Base-by-base conservation (phyloP, 1,139 yeast genomes). In the Pichia norvegensis region DNA sequence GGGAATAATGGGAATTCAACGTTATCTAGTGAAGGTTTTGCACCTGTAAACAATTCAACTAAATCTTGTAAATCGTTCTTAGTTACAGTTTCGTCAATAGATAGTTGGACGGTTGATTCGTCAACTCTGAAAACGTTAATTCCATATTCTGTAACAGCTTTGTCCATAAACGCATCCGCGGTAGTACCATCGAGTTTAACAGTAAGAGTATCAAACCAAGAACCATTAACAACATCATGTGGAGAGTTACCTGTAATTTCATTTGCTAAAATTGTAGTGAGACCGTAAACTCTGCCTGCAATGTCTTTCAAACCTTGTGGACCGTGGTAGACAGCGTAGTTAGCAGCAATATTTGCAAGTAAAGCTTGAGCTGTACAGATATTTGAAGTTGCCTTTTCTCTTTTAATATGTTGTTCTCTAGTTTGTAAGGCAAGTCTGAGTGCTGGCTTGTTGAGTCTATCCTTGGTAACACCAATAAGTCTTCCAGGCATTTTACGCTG, bases 311-410 rank as follows among this genome's bases (percentile, higher is more conserved):
- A 73, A n/a, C 97, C 97, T 57, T 82, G 74, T 29, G 95, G 94
- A 36, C 98, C 98, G 61, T 92, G 98, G 68, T 88, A 92, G 36
- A 92, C 95, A 10, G 94, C 97, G 64, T 90, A 92, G 78, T 85
- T 87, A 36, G 97, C 92, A 23, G 97, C 79, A 72, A 92, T 88
- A 66, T 92, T 92, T 35, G 98, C 98, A 55, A 92, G 72, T 51
- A 92, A 73, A 20, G 97, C 97, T 70, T 92, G 97, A 10, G 97
- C 96, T 35, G 98, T 92, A 71, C 98, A 92, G 51, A 92, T 92
- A 64, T 92, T 92, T 38, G 96, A 87, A 29, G 98, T 92, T 17
- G 98, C 98, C 69, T 86, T 90, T 67, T 92, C 98, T 64, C 98
- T 79, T 66, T 90, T 85, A 62, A 92, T 92, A 64, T 92, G 98